Percentiles rank a stretch among this genome's conserved stretches.
Evolutionary conservation across 2,329 filamentous ascomycete species (phyloP).

Genomic region (Aspergillus hortae): DNA sequence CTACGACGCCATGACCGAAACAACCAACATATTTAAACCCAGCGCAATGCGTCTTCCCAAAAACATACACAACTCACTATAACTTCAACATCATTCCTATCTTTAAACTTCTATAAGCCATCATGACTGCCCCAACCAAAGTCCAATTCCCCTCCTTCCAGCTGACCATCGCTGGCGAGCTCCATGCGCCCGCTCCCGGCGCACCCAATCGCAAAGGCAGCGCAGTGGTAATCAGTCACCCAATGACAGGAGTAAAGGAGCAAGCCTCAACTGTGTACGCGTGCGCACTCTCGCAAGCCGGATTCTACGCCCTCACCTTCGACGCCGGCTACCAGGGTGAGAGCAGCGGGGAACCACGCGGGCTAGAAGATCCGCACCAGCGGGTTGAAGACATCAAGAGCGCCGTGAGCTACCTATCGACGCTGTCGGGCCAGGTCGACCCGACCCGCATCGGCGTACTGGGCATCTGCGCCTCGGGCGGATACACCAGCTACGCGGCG

Average conservation of each 20-base stretch:
- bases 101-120: background rate
- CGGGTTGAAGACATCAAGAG: constrained; percentile 35
- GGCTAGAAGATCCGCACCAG: constrained; percentile 37
- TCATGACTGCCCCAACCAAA: background rate
- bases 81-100: no score
- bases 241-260: constrained; percentile 33
- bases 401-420: constrained; percentile 33
- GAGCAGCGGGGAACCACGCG: constrained; percentile 32
- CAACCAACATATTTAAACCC: background rate
- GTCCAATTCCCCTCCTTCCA: constrained; percentile 2
- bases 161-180: background rate
- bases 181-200: background rate
- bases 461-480: constrained; percentile 39
- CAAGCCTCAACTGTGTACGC: constrained; percentile 36
- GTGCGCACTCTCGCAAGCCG: constrained; percentile 22
- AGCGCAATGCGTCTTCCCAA: background rate
- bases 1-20: background rate
- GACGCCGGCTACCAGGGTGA: constrained; percentile 41
- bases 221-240: constrained; percentile 16
- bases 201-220: constrained; percentile 7
- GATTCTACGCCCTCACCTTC: constrained; percentile 34
- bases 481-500: constrained; percentile 33
- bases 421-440: constrained; percentile 22
- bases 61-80: background rate
- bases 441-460: constrained; percentile 33